phyloP scores from a whole-genome alignment of 192 early-diverging fungal genomes.

The Coemansia sp. region DNA sequence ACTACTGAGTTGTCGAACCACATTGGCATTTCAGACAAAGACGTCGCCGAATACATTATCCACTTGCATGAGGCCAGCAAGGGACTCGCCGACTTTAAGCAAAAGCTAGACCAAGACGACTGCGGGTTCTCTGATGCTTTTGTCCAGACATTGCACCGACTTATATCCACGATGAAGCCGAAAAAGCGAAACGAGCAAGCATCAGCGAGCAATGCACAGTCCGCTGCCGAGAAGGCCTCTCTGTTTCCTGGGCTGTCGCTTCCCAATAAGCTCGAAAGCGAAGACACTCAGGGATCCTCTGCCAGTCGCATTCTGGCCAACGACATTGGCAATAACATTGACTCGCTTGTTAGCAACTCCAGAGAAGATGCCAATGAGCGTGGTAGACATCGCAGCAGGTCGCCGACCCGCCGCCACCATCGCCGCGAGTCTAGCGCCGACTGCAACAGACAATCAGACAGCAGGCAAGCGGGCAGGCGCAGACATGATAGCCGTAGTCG shows the following conservation, averaged over 20 bases:
- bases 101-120: constrained; percentile 66
- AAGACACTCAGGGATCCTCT: neutral
- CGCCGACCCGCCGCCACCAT: constrained; percentile 10
- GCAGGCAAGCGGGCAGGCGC: constrained; percentile 25
- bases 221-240: constrained; percentile 62
- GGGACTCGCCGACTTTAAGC: constrained; percentile 68
- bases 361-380: constrained; percentile 12
- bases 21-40: constrained; percentile 87
- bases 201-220: constrained; percentile 22
- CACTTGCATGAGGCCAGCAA: constrained; percentile 77
- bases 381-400: constrained; percentile 37
- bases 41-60: constrained; percentile 91
- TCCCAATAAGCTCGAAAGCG: constrained; percentile 23
- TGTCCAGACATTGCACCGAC: constrained; percentile 80
- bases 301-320: constrained; percentile 33
- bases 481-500: constrained; percentile 9
- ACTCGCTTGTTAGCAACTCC: constrained; percentile 26
- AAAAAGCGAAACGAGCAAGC: constrained; percentile 29
- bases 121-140: constrained; percentile 88
- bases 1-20: constrained; percentile 93
- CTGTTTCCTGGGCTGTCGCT: constrained; percentile 82
- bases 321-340: constrained; percentile 46
- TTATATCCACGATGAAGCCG: constrained; percentile 86
- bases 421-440: constrained; percentile 19
- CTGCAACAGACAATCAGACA: neutral